phyloP scores from a whole-genome alignment of 345 rosid genomes.

The Litchi chinensis region DNA sequence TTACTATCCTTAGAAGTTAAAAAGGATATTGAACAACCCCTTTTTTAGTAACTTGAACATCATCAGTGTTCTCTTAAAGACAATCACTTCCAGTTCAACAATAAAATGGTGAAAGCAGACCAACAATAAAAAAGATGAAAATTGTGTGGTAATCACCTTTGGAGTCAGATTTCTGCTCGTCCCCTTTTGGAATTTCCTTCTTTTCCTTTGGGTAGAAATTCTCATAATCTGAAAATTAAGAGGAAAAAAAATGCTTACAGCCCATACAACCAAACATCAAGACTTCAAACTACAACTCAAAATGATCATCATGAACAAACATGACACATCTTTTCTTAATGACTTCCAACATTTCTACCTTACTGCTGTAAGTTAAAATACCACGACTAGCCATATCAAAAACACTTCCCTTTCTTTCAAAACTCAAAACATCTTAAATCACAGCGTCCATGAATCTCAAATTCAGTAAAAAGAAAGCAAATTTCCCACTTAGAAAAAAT shows the following conservation, averaged over 20 bases:
- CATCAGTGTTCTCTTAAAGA: not conserved
- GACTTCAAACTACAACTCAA: not conserved
- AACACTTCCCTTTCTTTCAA: not conserved
- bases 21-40: not conserved
- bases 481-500: too few species aligned
- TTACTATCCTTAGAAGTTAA: not conserved
- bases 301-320: not conserved
- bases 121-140: not conserved
- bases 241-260: not conserved
- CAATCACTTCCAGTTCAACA: not conserved
- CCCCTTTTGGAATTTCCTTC: constrained; percentile 77
- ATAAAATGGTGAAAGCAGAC: not conserved
- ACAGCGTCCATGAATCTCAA: too few species aligned
- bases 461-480: not conserved
- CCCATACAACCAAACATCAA: not conserved
- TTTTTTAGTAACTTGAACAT: not conserved
- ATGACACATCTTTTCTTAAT: not conserved
- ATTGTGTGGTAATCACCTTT: constrained; percentile 50
- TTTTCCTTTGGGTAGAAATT: constrained; percentile 79
- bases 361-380: not conserved
- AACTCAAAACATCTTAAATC: not conserved
- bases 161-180: constrained; percentile 76
- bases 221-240: constrained; percentile 69
- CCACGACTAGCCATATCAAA: not conserved
- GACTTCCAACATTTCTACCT: not conserved